Conservation (phyloP, 768 basidiomycete genomes). For the Dioszegia hungarica region DNA sequence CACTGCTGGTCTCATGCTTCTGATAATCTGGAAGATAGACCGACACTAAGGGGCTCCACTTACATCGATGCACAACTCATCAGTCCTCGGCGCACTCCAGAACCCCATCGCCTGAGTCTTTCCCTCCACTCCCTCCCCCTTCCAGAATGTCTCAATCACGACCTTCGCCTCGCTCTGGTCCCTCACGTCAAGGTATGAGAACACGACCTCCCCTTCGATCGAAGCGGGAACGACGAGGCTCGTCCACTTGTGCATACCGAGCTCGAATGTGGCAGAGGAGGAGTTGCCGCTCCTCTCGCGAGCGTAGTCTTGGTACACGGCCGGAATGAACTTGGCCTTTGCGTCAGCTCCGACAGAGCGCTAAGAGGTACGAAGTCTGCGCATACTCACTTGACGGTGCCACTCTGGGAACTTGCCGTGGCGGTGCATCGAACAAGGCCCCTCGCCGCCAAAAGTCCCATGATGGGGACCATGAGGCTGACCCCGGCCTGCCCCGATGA, state of each 20-base stretch:
- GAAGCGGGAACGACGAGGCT: not conserved
- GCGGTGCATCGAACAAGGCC: too few relatives aligned
- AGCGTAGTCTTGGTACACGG: not conserved
- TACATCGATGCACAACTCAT: not conserved
- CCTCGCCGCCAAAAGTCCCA: too few relatives aligned
- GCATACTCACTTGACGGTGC: too few relatives aligned
- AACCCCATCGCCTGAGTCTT: not conserved
- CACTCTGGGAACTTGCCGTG: too few relatives aligned
- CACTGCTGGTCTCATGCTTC: too few relatives aligned
- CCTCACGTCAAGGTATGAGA: not conserved
- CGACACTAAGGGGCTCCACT: too few relatives aligned
- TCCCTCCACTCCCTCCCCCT: not conserved
- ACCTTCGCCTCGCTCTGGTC: not conserved
- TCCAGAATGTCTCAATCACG: not conserved
- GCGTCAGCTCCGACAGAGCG: too few relatives aligned
- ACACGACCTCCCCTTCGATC: not conserved
- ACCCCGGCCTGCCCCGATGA: too few relatives aligned
- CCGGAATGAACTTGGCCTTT: not conserved
- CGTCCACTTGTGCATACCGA: not conserved
- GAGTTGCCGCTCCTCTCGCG: not conserved
- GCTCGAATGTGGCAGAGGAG: not conserved
- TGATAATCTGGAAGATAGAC: too few relatives aligned
- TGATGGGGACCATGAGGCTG: too few relatives aligned
- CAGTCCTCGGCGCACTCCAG: not conserved
- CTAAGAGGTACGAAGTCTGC: too few relatives aligned